Base-by-base conservation (phyloP, 345 rosid genomes). In the Leavenworthia alabamica region DNA sequence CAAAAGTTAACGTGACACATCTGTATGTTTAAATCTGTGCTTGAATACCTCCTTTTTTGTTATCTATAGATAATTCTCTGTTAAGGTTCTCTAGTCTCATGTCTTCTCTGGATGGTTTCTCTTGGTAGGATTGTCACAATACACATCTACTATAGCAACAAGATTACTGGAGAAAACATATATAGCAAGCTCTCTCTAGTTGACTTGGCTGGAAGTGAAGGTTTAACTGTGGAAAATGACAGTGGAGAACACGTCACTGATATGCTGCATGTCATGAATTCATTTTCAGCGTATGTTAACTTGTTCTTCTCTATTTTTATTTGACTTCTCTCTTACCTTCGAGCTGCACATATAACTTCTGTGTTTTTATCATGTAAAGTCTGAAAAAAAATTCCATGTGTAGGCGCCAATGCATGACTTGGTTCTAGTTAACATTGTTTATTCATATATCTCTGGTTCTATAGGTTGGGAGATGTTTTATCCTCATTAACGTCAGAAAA, bases 161-260 rank as follows among this genome's bases (percentile, higher is more conserved):
- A 79, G 77, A 81, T 93, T 66, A 89, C 79, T 27, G 91, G 91
- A 72, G 99, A 89, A 75, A 86, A 68, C 72, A 71, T 66, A 42
- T 81, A 86, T 62, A 86, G 99, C 82, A 93, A 89, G 80, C 97
- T 93, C 65, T 93, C 97, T 73, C 88, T 93, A 29, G 82, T 89
- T 68, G 96, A 93, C 71, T 73, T 93, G 83, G 97, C 97, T 75
- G 99, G 96, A 74, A 93, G 88, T 78, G 99, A 89, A 75, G 84
- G 86, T 45, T 67, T 79, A 62, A 93, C 78, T 36, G 35, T 79
- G 54, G 88, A 89, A 77, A 82, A 89, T 69, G 91, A 85, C 43
- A 77, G 83, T 44, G 94, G 96, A 68, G 99, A 86, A 53, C 86
- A 84, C 56, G 84, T 85, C 75, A 93, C 96, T 2, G 96, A 93